Base-by-base conservation (phyloP, 164 flowering plant genomes). In the Euptelea pleiosperma region DNA sequence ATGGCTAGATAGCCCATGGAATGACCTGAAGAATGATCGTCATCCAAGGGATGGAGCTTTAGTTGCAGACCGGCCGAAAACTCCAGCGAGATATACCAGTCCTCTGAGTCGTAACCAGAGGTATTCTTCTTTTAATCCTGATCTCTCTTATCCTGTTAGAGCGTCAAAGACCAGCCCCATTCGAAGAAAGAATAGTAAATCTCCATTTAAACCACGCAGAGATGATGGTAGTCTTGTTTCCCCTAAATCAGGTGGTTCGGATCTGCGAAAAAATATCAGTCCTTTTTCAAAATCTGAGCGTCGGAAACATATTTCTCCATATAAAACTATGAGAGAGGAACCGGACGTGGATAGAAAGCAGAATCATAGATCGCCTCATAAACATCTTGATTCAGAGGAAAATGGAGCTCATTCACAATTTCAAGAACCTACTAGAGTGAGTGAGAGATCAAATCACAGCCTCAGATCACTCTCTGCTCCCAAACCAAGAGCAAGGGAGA, bases 391-490 rank as follows among this genome's bases (percentile, higher is more conserved):
- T 28, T 11, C 47, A 2, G 70, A 65, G 10, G 58, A 56, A 43
- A 54, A 57, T 19, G 42, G 45, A 43, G 41, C 52, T 35, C 36
- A 12, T 11, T 15, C 62, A 14, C 61, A 55, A 12, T 22, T 51
- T 48, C 41, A n/a, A 19, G 73, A 63, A 45, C 35, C 14, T 14
- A 52, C 54, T 21, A 69, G 57, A 63, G 52, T 19, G 22, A 61
- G 64, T 28, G 68, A 66, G 43, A 69, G 55, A 47, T 26, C 71
- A 19, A 69, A 42, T 43, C 62, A 69, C 26, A 66, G 59, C 44
- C 71, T 57, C 16, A 79, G 89, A 68, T 57, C 83, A 25, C 52
- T 26, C 14, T 75, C 89, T 39, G 80, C 83, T 35, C 80, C 87
- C 1, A 77, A 69, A 54, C 33, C 58, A n/a, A 75, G 79, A 64